Conservation (phyloP, 73 alveolate genomes). For the Breviolum minutum region DNA sequence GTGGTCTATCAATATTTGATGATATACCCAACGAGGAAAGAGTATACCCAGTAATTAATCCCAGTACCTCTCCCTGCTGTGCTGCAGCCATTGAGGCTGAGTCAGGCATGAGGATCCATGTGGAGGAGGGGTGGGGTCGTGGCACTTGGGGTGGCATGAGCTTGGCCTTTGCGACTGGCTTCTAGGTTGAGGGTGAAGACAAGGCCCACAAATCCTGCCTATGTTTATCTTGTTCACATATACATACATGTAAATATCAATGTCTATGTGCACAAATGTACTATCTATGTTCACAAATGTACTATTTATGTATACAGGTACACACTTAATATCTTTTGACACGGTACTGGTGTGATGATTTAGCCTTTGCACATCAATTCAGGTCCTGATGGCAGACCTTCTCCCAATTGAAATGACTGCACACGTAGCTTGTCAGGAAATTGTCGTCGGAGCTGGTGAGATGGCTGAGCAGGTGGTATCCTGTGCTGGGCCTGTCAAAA, state of each 20-base stretch:
- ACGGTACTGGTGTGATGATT: too few species aligned
- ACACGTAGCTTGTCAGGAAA: neutral
- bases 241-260: too few species aligned
- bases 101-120: slow-evolving; percentile 80
- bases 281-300: too few species aligned
- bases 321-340: too few species aligned
- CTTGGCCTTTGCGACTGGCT: too few species aligned
- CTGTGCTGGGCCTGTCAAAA: slow-evolving; percentile 5
- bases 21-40: neutral
- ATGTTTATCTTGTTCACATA: too few species aligned
- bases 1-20: too few species aligned
- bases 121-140: slow-evolving; percentile 22
- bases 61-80: neutral
- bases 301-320: neutral
- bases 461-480: slow-evolving; percentile 25
- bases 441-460: slow-evolving; percentile 5
- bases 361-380: too few species aligned
- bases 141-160: neutral
- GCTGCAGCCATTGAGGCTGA: neutral
- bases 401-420: neutral
- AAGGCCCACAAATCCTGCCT: too few species aligned
- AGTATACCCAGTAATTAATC: neutral
- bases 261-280: too few species aligned
- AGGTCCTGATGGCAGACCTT: too few species aligned
- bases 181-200: too few species aligned